Evolutionary conservation across 805 yeast species (phyloP).

Genomic region (Saturnispora mendoncae): DNA sequence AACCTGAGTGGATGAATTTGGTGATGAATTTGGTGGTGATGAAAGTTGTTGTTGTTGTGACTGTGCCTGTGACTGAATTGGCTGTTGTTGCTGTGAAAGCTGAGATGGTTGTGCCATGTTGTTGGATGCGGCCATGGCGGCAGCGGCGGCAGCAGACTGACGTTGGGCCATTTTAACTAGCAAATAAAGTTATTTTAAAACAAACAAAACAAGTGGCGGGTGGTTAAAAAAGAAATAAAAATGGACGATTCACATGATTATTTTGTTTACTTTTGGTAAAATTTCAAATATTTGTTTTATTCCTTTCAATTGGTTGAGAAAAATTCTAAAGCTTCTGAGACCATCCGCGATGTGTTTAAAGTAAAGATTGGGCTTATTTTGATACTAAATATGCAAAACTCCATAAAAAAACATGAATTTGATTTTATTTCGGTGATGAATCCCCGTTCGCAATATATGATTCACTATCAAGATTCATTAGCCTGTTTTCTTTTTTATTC

Average conservation of each 20-base stretch:
- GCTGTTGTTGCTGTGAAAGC: conserved; percentile 13
- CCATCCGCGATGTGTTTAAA: no score
- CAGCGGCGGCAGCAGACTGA: conserved; percentile 28
- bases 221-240: neutral
- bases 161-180: conserved; percentile 8
- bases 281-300: no score
- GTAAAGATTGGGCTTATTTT: neutral
- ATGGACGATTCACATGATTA: neutral
- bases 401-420: no score
- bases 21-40: conserved; percentile 7
- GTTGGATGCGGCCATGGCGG: conserved; percentile 29
- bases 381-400: neutral
- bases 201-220: conserved; percentile 6
- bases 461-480: no score
- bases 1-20: conserved; percentile 36
- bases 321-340: no score
- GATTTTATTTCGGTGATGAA: no score
- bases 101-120: conserved; percentile 16
- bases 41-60: conserved; percentile 13
- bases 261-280: neutral
- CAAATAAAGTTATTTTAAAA: neutral
- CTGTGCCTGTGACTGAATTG: conserved; percentile 14
- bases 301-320: no score
- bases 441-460: no score
- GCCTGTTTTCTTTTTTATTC: no score